Evolutionary conservation across 2,329 filamentous ascomycete genomes (phyloP), one percentile per base, ranked within the genome.

Genomic region (Paramyrothecium sp.): DNA sequence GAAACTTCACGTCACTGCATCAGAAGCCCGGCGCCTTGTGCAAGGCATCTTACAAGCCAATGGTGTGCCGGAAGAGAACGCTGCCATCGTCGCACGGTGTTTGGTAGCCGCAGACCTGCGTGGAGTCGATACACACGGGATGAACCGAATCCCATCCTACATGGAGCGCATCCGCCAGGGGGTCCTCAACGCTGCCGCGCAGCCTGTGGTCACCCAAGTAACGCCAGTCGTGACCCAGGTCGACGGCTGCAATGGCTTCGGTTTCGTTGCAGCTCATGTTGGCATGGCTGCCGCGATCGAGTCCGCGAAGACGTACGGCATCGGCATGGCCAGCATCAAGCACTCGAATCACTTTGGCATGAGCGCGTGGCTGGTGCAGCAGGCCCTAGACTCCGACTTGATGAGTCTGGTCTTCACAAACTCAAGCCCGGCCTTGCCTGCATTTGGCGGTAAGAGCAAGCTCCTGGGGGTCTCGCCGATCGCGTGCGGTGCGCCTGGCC

Each of bases 331-430:
- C 0, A 85, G 83, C 57, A 79, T 94, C 66, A 89, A 87, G 71
- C 88, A 89, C 72, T 90, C 87, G 46, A 94, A 94, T 65, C 90
- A 94, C 71, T 93, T 90, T 65, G 91, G 91, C 55, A 95, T 95
- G 90, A 83, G 83, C 3, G 90, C 91, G 0, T 94, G 90, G 89
- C 69, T 92, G 0, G 89, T 92, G 12, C 88, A 91, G 69, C 87
- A 92, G 71, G 91, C 90, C 0, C 72, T 93, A 16, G 88, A 94
- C 57, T 86, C 83, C 1, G 79, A 81, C 41, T 86, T 90, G 83
- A 87, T 90, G 82, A 85, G 81, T 56, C 77, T 89, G 17, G 87
- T 89, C 2, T 90, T 90, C 61, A 90, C 87, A 20, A 90, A 90
- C 66, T 88, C 85, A 1, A 89, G 85, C 26, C 89, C 89, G 0